Conservation (phyloP, 306 rosid species). For the Ormosia semicastrata region DNA sequence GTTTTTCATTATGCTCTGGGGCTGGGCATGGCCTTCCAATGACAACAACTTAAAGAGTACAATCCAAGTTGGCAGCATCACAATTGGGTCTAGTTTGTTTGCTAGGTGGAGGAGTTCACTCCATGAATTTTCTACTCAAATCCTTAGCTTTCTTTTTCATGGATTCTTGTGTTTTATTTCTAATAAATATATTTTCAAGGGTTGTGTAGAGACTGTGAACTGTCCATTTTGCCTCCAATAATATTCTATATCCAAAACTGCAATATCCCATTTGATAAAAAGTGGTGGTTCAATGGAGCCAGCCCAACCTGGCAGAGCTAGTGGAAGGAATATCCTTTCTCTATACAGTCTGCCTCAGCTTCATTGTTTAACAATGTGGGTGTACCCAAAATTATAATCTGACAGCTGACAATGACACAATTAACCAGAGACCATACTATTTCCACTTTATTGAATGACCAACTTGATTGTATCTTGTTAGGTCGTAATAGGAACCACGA, state of each 20-base stretch:
- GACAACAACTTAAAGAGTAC: neutral
- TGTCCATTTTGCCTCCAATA: neutral
- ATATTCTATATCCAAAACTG: neutral
- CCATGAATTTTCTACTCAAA: neutral
- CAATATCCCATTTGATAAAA: constrained; percentile 1
- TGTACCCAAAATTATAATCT: no score
- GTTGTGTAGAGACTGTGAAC: neutral
- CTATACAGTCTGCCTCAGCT: no score
- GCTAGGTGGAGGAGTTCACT: neutral
- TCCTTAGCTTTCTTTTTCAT: neutral
- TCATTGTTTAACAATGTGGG: no score
- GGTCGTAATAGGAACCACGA: no score
- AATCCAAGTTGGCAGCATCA: neutral
- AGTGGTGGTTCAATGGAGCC: neutral
- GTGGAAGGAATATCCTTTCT: no score
- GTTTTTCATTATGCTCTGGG: neutral
- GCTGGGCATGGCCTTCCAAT: neutral
- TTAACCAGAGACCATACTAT: no score
- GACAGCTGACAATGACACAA: no score
- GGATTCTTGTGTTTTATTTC: neutral
- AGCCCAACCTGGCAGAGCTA: neutral
- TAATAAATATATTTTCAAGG: neutral
- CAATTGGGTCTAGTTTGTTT: neutral
- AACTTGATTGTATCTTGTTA: no score
- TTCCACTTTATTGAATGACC: no score